phyloP scores from a whole-genome alignment of 176 grass and related monocot genomes.

The Chloris gayana region DNA sequence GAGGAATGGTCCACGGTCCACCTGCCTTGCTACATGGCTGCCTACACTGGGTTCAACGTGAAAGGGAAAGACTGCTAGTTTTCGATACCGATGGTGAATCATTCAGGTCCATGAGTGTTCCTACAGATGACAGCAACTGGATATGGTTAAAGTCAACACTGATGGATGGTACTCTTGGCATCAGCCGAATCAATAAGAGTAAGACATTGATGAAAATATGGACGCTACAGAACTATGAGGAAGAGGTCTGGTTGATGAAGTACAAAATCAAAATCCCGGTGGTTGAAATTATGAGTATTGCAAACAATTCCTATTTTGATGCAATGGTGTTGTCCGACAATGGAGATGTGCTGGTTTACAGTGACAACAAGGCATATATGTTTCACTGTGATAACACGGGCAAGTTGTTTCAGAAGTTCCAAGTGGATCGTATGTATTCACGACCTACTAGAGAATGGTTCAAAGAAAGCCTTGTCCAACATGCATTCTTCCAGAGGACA shows the following conservation, averaged over 20 bases:
- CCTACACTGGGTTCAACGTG: not conserved
- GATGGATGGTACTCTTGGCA: not conserved
- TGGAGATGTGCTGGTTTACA: not conserved
- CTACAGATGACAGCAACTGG: not conserved
- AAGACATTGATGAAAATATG: not conserved
- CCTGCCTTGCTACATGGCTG: not conserved
- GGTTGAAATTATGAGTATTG: not conserved
- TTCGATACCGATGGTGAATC: not conserved
- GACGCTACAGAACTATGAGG: not conserved
- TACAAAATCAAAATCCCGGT: not conserved
- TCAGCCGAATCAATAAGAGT: not conserved
- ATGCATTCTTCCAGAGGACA: not conserved
- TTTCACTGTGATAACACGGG: slow-evolving; percentile 13
- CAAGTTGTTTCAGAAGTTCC: not conserved
- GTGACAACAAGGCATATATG: not conserved
- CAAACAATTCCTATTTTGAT: not conserved
- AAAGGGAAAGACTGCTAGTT: not conserved
- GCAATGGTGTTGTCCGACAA: not conserved
- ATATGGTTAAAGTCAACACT: no score
- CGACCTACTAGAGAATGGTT: not conserved
- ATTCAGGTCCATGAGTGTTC: not conserved
- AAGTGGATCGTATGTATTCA: no score
- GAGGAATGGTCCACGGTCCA: no score
- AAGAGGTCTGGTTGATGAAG: not conserved
- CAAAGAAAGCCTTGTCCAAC: slow-evolving; percentile 33